Evolutionary conservation across 2,329 filamentous ascomycete genomes (phyloP), one percentile per base, ranked within the genome.

Genomic region (Phialophora verrucosa): DNA sequence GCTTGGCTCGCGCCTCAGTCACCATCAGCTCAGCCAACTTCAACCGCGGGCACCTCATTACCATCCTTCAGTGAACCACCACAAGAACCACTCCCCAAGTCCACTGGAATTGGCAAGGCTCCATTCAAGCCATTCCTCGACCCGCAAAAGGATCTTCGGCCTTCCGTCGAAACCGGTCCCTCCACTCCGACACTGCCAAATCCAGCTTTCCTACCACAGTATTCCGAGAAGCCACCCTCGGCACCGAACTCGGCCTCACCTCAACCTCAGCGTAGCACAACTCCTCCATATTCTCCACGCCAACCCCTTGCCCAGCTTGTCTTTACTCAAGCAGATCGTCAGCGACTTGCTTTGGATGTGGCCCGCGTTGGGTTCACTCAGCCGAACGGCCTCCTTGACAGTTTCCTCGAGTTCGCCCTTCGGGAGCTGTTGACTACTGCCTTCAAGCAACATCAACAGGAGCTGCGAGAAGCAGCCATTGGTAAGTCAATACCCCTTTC

Each of bases 381-480:
- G 27, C 62, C 54, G 35, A 55, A 66, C 35, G 71, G 71, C n/a
- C 56, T 72, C 11, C 51, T 73, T 23, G 38, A 66, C 23, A 62
- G 71, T 49, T 72, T 62, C 63, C 49, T 72, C 25, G 69, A 73
- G 42, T 69, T 63, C 51, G 64, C 64, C 5, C 56, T 70, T 17
- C 64, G 64, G 4, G 66, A 66, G 31, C 42, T 71, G 14, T 49
- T 72, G 31, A 61, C 56, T 35, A 64, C 66, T 11, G 64, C 63
- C 12, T 38, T 67, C 29, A 63, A 67, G 20, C 68, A 71, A 49
- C 64, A 70, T 55, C 58, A 27, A 23, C 58, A 59, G 14, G 68
- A 71, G 27, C 59, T 62, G 4, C 62, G 59, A 58, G 59, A 63
- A 17, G 62, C 64, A 42, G 63, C 66, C 38, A 62, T 69, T 56